Percentiles rank a stretch among this genome's conserved stretches.
Conservation (phyloP, 768 basidiomycete species). For the Leucocoprinus leucothites region DNA sequence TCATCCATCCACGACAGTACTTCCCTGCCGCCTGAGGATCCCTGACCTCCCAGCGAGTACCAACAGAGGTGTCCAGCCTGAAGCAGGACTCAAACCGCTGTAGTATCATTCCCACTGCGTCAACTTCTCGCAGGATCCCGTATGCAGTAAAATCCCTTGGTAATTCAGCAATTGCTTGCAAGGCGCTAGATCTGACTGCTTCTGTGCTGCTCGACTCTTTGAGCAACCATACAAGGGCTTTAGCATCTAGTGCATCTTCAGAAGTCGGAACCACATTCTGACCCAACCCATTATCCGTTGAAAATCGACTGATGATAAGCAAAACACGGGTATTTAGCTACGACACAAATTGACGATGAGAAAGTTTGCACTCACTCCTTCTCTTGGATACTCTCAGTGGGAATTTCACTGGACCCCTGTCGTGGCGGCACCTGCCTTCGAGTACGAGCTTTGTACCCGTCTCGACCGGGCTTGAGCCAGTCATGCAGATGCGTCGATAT, state of each 20-base stretch:
- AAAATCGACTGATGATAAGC: neutral
- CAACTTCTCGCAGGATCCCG: constrained; percentile 33
- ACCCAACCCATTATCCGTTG: neutral
- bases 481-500: constrained; percentile 32
- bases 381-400: neutral
- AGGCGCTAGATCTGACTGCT: constrained; percentile 19
- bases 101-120: constrained; percentile 29
- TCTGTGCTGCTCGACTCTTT: constrained; percentile 31
- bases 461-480: constrained; percentile 12
- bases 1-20: constrained; percentile 40
- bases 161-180: constrained; percentile 37
- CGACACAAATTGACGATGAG: no score
- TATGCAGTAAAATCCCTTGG: constrained; percentile 35
- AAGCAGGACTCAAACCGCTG: constrained; percentile 35
- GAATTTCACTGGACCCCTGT: neutral
- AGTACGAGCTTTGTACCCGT: neutral
- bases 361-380: neutral
- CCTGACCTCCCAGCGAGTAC: constrained; percentile 32
- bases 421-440: neutral
- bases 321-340: no score
- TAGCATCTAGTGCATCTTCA: constrained; percentile 36
- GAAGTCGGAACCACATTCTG: neutral
- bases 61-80: constrained; percentile 33
- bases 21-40: constrained; percentile 31
- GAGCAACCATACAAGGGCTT: constrained; percentile 35